These are phyloP conservation scores for Phialophora chinensis DNA, from an alignment of 2,329 filamentous ascomycete species.

Conservation along the genomic window DNA sequence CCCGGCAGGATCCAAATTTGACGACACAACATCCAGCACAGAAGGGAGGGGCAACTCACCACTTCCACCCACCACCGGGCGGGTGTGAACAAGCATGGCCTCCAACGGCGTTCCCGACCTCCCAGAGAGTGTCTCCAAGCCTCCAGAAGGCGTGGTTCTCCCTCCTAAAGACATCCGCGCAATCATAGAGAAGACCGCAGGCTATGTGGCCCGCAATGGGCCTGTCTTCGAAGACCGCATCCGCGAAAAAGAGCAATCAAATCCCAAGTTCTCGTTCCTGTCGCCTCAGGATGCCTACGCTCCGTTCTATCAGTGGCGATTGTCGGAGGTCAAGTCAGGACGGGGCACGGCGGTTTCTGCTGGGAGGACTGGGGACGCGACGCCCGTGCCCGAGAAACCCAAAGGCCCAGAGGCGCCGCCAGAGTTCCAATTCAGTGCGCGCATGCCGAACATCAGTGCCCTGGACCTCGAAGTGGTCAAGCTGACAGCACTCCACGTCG, in stretches of 20 bases:
- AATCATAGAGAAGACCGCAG: conserved; percentile 91
- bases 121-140: conserved; percentile 70
- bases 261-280: conserved; percentile 92
- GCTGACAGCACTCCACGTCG: conserved; percentile 87
- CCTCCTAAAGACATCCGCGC: conserved; percentile 83
- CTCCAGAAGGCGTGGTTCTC: conserved; percentile 81
- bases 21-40: neutral
- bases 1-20: neutral
- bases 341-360: conserved; percentile 79
- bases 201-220: conserved; percentile 77
- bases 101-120: conserved; percentile 49
- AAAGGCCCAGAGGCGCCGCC: conserved; percentile 83
- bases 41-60: neutral
- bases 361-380: conserved; percentile 71
- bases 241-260: conserved; percentile 79
- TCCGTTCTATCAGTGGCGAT: conserved; percentile 87
- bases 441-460: conserved; percentile 96
- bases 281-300: conserved; percentile 81
- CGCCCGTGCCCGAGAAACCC: conserved; percentile 67
- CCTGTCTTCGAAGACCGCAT: conserved; percentile 79
- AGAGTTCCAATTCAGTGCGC: conserved; percentile 90
- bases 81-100: conserved; percentile 40
- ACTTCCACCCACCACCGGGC: neutral
- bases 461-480: conserved; percentile 79
- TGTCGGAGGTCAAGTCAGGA: conserved; percentile 83